Base-by-base conservation (phyloP, 2,329 filamentous ascomycete species). In the Trichoderma endophyticum region DNA sequence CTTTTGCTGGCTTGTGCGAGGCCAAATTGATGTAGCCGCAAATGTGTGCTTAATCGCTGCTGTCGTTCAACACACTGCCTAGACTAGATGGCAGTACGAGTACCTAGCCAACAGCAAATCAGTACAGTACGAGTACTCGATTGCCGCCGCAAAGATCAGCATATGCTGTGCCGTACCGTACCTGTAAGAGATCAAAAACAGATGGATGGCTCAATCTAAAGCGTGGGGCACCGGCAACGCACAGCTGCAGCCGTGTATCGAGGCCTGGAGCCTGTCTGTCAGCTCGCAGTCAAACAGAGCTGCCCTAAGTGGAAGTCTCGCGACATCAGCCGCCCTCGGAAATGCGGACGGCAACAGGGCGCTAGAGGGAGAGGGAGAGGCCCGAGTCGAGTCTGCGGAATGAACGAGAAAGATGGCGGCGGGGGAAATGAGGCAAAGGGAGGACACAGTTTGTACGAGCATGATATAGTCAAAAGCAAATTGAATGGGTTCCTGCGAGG, bases 311-410 rank as follows among this genome's bases (percentile, higher is more conserved):
- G 48, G 39, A 39, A 24, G 64, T 57, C 54, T 67, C 64, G 48
- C 56, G 48, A 57, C 64, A 36, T 57, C 48, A 67, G 64, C 64
- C 64, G 48, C 48, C 64, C 48, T 67, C 64, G 48, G 24, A 48
- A 34, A 67, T 67, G 48, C 48, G 48, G 64, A 51, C 64, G 43
- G 48, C 26, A 67, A 30, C 48, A 24, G 48, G 48, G 64, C 64
- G 48, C 64, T 67, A 57, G 48, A 56, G 62, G 21, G 21, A n/a
- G 59, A 62, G 59, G 59, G 32, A 62, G 59, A 36, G 34, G 34
- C 34, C 36, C n/a, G 54, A 62, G 59, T 36, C 36, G 64, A 51
- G 43, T 5, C 48, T 67, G 51, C 43, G 62, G 62, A 65, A 65
- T 54, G 62, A 65, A 48, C 48, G 59, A 63, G 28, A 15, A 36